These are phyloP conservation scores for Suhomyces yuchorum DNA, from an alignment of 1,139 yeast genomes.

Conservation along the genomic window DNA sequence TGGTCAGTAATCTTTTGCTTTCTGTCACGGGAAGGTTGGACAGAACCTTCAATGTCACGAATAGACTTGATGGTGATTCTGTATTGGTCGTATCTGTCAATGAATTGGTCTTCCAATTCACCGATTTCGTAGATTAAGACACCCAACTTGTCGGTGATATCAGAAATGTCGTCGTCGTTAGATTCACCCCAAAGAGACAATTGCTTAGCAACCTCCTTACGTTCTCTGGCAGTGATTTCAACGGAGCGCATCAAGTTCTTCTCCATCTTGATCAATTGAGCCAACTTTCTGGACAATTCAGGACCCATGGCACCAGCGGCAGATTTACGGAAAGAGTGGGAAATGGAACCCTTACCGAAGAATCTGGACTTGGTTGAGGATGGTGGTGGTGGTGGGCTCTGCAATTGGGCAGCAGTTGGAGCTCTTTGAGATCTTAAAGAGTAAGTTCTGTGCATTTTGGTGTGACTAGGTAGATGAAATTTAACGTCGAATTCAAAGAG, in stretches of 20 bases:
- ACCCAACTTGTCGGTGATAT: slow-evolving; percentile 84
- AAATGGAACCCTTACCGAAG: slow-evolving; percentile 72
- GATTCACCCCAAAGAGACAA: slow-evolving; percentile 83
- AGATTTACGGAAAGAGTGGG: slow-evolving; percentile 65
- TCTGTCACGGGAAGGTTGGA: slow-evolving; percentile 85
- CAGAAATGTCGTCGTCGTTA: slow-evolving; percentile 82
- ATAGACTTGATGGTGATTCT: slow-evolving; percentile 79
- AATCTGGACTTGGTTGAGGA: slow-evolving; percentile 68
- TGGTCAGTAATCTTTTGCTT: slow-evolving; percentile 83
- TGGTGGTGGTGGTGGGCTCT: slow-evolving; percentile 79
- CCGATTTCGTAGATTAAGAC: slow-evolving; percentile 81
- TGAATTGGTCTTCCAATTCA: slow-evolving; percentile 85
- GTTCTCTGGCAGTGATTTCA: slow-evolving; percentile 75
- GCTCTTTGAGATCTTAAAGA: slow-evolving; percentile 78
- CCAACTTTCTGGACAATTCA: slow-evolving; percentile 73
- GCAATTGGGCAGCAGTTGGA: slow-evolving; percentile 80
- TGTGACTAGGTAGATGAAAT: slow-evolving; percentile 1
- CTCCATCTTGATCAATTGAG: slow-evolving; percentile 78
- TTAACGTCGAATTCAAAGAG: neutral
- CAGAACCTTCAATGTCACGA: slow-evolving; percentile 84
- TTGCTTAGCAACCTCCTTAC: slow-evolving; percentile 83
- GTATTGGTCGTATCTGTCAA: slow-evolving; percentile 84
- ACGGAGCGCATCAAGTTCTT: slow-evolving; percentile 78
- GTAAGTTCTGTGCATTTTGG: slow-evolving; percentile 75
- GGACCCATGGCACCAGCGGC: slow-evolving; percentile 81